Base-by-base conservation (phyloP, 176 grass and related monocot genomes). In the Dactylis glomerata region DNA sequence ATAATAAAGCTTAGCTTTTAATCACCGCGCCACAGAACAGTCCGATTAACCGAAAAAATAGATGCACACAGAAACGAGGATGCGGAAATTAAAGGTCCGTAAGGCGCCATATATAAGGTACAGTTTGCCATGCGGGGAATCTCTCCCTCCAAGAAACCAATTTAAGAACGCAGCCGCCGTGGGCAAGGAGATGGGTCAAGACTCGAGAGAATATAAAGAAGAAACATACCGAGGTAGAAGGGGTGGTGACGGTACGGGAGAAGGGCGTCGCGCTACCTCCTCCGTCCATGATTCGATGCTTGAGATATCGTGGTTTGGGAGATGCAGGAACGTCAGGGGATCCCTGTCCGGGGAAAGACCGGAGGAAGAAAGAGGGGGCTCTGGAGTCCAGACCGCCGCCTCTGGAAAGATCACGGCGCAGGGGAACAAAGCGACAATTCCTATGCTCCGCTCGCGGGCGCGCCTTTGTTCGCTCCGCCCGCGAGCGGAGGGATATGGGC, bases 231-330 rank as follows among this genome's bases (percentile, higher is more conserved):
- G 47, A 69, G 45, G 57, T 55, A 27, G 82, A 55, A 54, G 44
- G 26, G 45, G 75, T 33, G 30, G 68, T 80, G 82, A 28, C 55
- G 5, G 31, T 52, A 75, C 22, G 4, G 56, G 69, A 55, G 57
- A 80, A 67, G 36, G 82, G 34, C 28, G 28, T 47, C 16, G 22
- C 77, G 57, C 76, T 42, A 5, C 57, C 26, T 27, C 72, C 79
- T n/a, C 75, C 76, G 20, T 85, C 76, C 82, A 85, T 89, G 68
- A 28, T 58, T 84, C 16, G 68, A 75, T 75, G 78, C 68, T 75
- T 22, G 40, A 33, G 28, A 32, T 44, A 12, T 24, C 8, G 10
- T 64, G 26, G 37, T 32, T 42, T 30, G 37, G 12, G 14, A 45
- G 41, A 64, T 24, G 55, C 55, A 73, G 22, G 26, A 42, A 31